These are phyloP conservation scores for Pythium aristosporum DNA, from an alignment of 352 stramenopile species.

Conservation along the genomic window DNA sequence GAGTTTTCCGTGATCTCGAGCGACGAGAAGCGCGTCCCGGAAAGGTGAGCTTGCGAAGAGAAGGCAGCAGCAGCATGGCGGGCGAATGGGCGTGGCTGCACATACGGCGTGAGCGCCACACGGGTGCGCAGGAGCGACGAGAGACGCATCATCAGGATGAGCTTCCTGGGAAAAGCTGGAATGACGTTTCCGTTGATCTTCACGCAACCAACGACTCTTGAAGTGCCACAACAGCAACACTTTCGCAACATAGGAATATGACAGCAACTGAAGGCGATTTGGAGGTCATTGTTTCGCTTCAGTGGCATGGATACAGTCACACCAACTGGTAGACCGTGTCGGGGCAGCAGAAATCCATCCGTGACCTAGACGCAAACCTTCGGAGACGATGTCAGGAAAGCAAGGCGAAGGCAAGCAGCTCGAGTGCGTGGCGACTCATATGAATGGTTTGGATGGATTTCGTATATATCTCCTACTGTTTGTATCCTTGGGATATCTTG, in stretches of 20 bases:
- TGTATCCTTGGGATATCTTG: too few relatives aligned
- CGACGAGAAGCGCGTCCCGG: conserved; percentile 23
- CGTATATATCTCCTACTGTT: too few relatives aligned
- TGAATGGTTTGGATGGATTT: too few relatives aligned
- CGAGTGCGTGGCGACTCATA: too few relatives aligned
- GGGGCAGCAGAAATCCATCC: neutral
- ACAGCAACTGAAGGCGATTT: neutral
- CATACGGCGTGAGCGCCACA: neutral
- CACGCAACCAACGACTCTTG: conserved; percentile 23
- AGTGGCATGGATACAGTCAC: neutral
- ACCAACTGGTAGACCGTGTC: neutral
- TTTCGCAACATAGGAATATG: neutral
- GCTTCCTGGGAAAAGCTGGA: neutral
- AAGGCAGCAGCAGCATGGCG: conserved; percentile 7
- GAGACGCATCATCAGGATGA: conserved; percentile 20
- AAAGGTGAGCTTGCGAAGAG: conserved; percentile 21
- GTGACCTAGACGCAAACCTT: too few relatives aligned
- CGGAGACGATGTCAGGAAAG: too few relatives aligned
- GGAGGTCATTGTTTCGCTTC: neutral
- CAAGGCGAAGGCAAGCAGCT: too few relatives aligned
- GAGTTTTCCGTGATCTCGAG: conserved; percentile 37
- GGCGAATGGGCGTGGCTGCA: neutral
- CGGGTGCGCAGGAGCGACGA: conserved; percentile 14
- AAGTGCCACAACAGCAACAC: conserved; percentile 2
- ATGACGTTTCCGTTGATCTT: conserved; percentile 16